These are phyloP conservation scores for Wolfiporia cocos DNA, from an alignment of 1,284 basidiomycete species.

Conservation along the genomic window DNA sequence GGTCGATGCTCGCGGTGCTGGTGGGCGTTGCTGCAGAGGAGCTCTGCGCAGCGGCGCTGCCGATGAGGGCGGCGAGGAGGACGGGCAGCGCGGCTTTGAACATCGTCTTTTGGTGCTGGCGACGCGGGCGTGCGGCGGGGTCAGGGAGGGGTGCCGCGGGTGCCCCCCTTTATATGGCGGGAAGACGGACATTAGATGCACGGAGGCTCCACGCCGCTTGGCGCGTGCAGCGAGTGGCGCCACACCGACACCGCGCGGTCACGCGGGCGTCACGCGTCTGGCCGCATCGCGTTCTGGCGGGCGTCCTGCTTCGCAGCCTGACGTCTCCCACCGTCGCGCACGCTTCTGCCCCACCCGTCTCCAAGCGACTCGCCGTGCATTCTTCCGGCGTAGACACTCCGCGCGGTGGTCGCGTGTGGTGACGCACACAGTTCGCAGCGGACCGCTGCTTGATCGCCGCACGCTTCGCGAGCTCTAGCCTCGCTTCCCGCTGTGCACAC, in stretches of 20 bases:
- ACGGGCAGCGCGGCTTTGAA: conserved; percentile 1
- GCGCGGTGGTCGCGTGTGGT: too few species aligned
- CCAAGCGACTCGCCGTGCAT: too few species aligned
- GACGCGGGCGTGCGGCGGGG: not conserved
- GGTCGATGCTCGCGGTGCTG: conserved; percentile 13
- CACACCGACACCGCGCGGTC: not conserved
- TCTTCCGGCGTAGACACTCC: too few species aligned
- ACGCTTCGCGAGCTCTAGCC: too few species aligned
- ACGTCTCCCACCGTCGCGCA: too few species aligned
- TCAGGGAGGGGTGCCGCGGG: not conserved
- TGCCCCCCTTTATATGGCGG: conserved; percentile 1
- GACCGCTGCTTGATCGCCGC: too few species aligned
- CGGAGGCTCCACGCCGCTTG: not conserved
- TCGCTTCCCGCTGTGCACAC: too few species aligned
- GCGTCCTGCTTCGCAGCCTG: not conserved
- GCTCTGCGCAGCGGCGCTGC: conserved; percentile 15
- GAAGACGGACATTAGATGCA: not conserved
- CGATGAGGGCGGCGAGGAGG: conserved; percentile 12
- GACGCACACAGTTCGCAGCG: too few species aligned
- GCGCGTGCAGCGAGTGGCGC: not conserved
- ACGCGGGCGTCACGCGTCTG: conserved; percentile 2
- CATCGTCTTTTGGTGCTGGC: too few species aligned
- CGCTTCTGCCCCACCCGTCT: too few species aligned
- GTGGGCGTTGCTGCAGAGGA: conserved; percentile 11
- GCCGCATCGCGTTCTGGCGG: not conserved